Percentiles rank a stretch among this genome's conserved stretches.
These are phyloP conservation scores for Trichothecium roseum DNA, from an alignment of 2,329 filamentous ascomycete genomes.

Conservation along the genomic window DNA sequence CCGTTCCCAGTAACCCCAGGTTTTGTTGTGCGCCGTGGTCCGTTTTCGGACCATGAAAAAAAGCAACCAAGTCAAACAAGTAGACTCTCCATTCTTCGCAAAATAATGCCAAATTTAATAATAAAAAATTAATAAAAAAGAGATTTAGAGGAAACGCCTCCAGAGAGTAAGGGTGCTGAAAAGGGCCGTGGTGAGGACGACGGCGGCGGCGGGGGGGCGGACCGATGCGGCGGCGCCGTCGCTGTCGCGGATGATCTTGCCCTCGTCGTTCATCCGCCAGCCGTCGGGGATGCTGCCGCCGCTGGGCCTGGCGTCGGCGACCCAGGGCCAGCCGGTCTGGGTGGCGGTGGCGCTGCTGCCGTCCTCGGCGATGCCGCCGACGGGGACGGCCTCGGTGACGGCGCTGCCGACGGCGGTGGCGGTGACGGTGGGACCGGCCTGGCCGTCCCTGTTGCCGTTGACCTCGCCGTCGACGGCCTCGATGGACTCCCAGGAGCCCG, in stretches of 20 bases:
- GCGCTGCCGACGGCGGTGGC: constrained; percentile 52
- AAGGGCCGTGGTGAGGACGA: background rate
- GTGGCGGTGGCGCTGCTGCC: constrained; percentile 40
- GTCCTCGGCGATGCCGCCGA: constrained; percentile 54
- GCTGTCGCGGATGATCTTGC: constrained; percentile 59
- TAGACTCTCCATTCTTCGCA: too few species aligned
- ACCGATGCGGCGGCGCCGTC: constrained; percentile 1
- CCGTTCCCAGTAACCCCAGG: too few species aligned
- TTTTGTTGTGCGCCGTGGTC: too few species aligned
- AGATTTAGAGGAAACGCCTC: background rate
- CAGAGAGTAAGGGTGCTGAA: background rate
- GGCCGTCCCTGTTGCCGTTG: constrained; percentile 54
- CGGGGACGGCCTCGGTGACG: constrained; percentile 55
- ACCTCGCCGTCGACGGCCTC: constrained; percentile 66
- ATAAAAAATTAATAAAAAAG: background rate
- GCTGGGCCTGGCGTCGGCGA: constrained; percentile 41
- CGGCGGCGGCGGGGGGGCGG: background rate
- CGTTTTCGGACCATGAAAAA: too few species aligned
- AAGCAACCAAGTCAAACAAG: too few species aligned
- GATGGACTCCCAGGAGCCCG: constrained; percentile 75
- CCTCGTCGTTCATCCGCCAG: constrained; percentile 69
- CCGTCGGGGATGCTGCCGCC: constrained; percentile 58
- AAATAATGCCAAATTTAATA: too few species aligned
- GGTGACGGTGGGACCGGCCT: constrained; percentile 39
- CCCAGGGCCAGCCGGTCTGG: constrained; percentile 60